These are phyloP conservation scores for Populus simonii DNA, from an alignment of 345 rosid genomes.

Conservation along the genomic window DNA sequence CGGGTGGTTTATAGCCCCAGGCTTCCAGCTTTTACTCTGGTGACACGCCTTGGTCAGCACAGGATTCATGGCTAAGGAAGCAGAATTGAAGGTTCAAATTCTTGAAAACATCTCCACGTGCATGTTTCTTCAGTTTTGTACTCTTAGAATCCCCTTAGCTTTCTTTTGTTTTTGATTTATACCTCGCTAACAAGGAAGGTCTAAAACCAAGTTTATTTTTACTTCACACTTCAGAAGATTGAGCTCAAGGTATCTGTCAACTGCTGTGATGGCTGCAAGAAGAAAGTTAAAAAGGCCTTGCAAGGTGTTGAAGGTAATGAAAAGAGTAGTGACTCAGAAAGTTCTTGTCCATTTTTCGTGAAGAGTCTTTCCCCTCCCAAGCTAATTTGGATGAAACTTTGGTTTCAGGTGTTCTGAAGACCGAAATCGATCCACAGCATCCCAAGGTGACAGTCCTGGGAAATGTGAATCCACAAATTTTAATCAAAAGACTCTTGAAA, in stretches of 20 bases:
- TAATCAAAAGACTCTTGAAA: conserved; percentile 41
- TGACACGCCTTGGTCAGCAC: not conserved
- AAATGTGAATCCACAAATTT: conserved; percentile 37
- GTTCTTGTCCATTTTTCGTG: not conserved
- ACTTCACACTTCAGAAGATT: conserved; percentile 40
- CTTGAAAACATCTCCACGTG: not conserved
- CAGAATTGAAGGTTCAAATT: conserved; percentile 39
- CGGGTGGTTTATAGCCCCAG: not conserved
- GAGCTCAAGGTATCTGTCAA: conserved; percentile 51
- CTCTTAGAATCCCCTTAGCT: not conserved
- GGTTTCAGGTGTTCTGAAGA: conserved; percentile 46
- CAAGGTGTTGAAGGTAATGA: conserved; percentile 48
- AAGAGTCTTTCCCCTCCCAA: not conserved
- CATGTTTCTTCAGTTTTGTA: not conserved
- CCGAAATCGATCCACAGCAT: conserved; percentile 44
- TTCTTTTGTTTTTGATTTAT: not conserved
- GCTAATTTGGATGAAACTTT: conserved; percentile 3
- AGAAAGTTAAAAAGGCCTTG: conserved; percentile 52
- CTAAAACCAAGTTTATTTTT: not conserved
- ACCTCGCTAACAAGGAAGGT: not conserved
- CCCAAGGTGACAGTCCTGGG: conserved; percentile 48
- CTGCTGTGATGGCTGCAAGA: conserved; percentile 72
- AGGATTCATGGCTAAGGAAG: conserved; percentile 45
- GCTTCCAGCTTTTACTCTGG: not conserved
- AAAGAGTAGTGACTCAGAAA: not conserved